Evolutionary conservation across 176 grass and related monocot genomes (phyloP).

Genomic region (Tillandsia leiboldiana): DNA sequence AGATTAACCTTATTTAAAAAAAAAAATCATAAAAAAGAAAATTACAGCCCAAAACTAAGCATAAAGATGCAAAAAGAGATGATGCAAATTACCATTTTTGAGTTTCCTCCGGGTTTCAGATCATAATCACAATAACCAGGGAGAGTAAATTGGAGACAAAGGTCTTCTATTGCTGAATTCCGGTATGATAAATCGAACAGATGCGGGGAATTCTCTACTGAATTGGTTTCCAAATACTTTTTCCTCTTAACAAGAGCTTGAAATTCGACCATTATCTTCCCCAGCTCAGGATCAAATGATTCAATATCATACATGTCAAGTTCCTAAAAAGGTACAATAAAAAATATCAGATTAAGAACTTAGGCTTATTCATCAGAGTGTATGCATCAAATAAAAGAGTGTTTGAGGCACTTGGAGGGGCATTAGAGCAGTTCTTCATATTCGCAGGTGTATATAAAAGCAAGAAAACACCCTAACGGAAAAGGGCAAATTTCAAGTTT

Average conservation of each 20-base stretch:
- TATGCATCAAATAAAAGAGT: conserved; percentile 15
- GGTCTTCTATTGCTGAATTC: conserved; percentile 40
- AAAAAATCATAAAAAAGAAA: neutral
- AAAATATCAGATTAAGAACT: neutral
- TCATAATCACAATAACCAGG: conserved; percentile 49
- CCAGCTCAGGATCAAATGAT: conserved; percentile 59
- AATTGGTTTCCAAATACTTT: conserved; percentile 37
- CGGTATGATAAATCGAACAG: conserved; percentile 31
- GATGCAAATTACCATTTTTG: conserved; percentile 8
- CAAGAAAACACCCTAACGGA: no score
- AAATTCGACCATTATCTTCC: conserved; percentile 58
- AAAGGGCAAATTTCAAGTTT: no score
- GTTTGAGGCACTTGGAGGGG: no score
- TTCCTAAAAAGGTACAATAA: conserved; percentile 35
- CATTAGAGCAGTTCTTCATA: no score
- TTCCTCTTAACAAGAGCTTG: conserved; percentile 50
- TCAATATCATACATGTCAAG: conserved; percentile 70
- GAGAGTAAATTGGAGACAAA: conserved; percentile 71
- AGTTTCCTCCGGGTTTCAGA: conserved; percentile 27
- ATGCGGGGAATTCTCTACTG: neutral
- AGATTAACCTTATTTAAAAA: conserved; percentile 38
- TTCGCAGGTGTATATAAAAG: no score
- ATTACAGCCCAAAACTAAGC: neutral
- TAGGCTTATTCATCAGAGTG: neutral
- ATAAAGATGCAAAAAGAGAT: neutral